Base-by-base conservation (phyloP, 805 yeast genomes). In the Candida berthetii region DNA sequence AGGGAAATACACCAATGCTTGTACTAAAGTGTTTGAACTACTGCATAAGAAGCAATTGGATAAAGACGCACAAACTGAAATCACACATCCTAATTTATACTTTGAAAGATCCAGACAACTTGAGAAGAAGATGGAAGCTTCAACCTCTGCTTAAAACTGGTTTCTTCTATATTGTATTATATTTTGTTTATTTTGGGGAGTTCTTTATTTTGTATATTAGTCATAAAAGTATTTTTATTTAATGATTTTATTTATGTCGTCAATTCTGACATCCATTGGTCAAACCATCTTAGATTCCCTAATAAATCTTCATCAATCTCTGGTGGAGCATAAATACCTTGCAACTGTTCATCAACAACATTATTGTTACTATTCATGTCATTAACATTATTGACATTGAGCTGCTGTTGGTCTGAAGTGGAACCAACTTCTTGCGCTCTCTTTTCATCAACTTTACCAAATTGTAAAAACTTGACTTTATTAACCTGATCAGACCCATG, bases 31-130 rank as follows among this genome's bases (percentile, higher is more conserved):
- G 3, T 86, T 87, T 62, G 97, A 90, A 54, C 61, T 77, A 15
- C 75, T 87, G 25, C 83, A 80, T 52, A 68, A 68, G 42, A 69
- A 71, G 45, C 61, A 71, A 40, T 52, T 68, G 20, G 35, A 65
- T 45, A 48, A 54, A 35, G 60, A 62, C 15, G 83, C 78, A 43
- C 80, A 76, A 45, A 69, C 77, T 37, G 77, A 78, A 48, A 84
- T 91, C 42, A 76, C 76, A 15, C 96, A 89, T 65, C 98, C 99
- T 5, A 89, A 90, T 56, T 72, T 83, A 47, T 93, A 89, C 63
- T 91, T 83, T 58, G 91, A 85, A 48, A 72, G 95, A 52, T 78
- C 86, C 22, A 67, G 82, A 48, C 79, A 78, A 47, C 62, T 79
- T 44, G 81, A 74, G 40, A 64, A 63, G 44, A 58, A 54, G 37